Evolutionary conservation across 108 stramenopile species (phyloP), one percentile per base, ranked within the genome.

Genomic region (Cylindrotheca fusiformis): DNA sequence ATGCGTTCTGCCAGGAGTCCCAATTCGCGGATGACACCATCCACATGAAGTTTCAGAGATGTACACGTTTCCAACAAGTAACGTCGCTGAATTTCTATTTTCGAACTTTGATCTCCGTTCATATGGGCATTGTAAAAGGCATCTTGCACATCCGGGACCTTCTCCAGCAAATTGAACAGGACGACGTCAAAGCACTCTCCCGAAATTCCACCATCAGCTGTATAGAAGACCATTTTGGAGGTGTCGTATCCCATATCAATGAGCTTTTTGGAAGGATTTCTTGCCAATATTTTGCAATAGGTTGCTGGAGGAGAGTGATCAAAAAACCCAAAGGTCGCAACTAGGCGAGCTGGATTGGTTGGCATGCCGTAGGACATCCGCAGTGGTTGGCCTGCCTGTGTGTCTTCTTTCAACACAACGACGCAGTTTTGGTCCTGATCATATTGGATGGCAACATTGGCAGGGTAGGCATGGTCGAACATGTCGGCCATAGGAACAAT

Each of bases 61-160:
- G 55, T 51, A 23, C 76, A 55, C 10, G 70, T 78, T 44, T 88
- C 78, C 63, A 70, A 70, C 3, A 65, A 50, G 57, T 63, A 88
- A 22, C 78, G 64, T 30, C 68, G 69, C 41, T 76, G 82, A 52
- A 84, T 65, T 3, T 44, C 47, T 8, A 50, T 52, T 57, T 79
- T 82, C n/a, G 61, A 68, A 4, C n/a, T 58, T 56, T 68, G 64
- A 48, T 88, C 77, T 3, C 80, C 82, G 4, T 18, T 18, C 62
- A 81, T 58, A 47, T 77, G 75, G 4, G 87, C 84, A 32, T 83
- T 25, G 52, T 85, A 83, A 56, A 83, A 85, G n/a, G 51, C 55
- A 46, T 76, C 69, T 47, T 74, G 68, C 2, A 65, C 32, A 12
- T 69, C 32, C 4, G 77, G 72, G 3, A 55, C 52, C 26, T 65